Base-by-base conservation (phyloP, 768 basidiomycete genomes). In the Lactifluus echinatus region DNA sequence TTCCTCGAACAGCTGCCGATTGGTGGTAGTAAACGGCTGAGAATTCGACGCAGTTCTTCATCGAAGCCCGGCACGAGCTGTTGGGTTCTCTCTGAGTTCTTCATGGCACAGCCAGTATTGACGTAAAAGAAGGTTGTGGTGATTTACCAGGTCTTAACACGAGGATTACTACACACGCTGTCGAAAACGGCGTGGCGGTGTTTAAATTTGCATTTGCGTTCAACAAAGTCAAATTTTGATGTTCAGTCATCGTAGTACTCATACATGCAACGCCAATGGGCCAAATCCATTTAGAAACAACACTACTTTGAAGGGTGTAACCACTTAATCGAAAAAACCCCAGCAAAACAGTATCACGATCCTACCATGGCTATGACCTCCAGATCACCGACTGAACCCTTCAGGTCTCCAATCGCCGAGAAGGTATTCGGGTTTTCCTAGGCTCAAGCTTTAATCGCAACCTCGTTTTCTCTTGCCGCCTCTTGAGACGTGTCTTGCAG, bases 371-470 rank as follows among this genome's bases (percentile, higher is more conserved):
- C 26, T 1, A 24, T 14, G 17, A 29, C 31, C 24, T 10, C 17
- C 28, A 28, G 28, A 37, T n/a, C 21, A 2, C 26, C 26, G 26
- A 4, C 46, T 28, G 28, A 37, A 34, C 23, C 2, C 37, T 12
- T 59, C 40, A 55, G 21, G 17, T 24, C 42, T 45, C 47, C 12
- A 50, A 39, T 28, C 53, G 53, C 48, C 40, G 53, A 1, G 47
- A 50, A n/a, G n/a, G 28, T 7, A 46, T 8, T 43, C 51, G n/a
- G 15, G 34, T 19, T 42, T 42, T 61, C 48, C 56, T 59, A 36
- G 76, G 76, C 59, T 76, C 75, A 2, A 81, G 71, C 60, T 71
- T 76, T 56, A 73, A 74, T 34, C 74, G 69, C 48, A 74, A 69
- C 66, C 75, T 79, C 48, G 72, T 69, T 67, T 71, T 73, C 36